Conservation (phyloP, 352 stramenopile species). For the Pythium dissimile region DNA sequence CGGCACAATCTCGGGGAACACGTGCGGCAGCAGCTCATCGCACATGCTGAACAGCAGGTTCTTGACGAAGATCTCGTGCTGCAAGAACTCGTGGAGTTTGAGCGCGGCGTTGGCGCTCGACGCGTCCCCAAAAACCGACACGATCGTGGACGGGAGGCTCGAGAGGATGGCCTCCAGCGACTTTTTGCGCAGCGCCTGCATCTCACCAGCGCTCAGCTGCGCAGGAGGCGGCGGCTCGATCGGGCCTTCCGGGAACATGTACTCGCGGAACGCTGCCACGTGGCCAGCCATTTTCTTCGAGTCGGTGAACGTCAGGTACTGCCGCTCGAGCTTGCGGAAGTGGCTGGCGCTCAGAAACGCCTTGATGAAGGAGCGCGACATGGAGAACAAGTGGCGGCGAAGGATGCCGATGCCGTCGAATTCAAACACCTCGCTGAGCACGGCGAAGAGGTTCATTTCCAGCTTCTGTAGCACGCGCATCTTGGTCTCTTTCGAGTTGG, state of each 20-base stretch:
- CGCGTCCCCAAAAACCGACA: constrained; percentile 77
- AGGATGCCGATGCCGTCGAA: constrained; percentile 83
- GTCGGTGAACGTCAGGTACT: constrained; percentile 81
- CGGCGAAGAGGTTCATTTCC: constrained; percentile 73
- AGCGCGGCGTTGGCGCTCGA: constrained; percentile 69
- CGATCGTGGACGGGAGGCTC: constrained; percentile 63
- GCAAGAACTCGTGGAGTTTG: constrained; percentile 85
- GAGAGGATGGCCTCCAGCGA: constrained; percentile 65
- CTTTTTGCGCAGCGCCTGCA: constrained; percentile 54
- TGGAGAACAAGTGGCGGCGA: constrained; percentile 78
- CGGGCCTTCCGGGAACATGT: constrained; percentile 49
- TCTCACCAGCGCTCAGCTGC: constrained; percentile 30
- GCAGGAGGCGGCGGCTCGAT: constrained; percentile 6
- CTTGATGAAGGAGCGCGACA: constrained; percentile 79
- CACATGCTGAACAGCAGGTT: constrained; percentile 79
- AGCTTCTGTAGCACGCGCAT: constrained; percentile 78
- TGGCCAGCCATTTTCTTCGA: constrained; percentile 55
- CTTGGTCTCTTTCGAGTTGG: constrained; percentile 75
- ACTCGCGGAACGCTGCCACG: constrained; percentile 49
- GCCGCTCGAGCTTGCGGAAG: constrained; percentile 76
- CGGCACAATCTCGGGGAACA: constrained; percentile 64
- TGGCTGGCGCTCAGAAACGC: constrained; percentile 77
- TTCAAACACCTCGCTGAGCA: constrained; percentile 79
- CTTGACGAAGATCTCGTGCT: constrained; percentile 87
- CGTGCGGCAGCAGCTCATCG: constrained; percentile 69